Evolutionary conservation across 2,329 filamentous ascomycete genomes (phyloP).

Genomic region (Phialocephala sp.): DNA sequence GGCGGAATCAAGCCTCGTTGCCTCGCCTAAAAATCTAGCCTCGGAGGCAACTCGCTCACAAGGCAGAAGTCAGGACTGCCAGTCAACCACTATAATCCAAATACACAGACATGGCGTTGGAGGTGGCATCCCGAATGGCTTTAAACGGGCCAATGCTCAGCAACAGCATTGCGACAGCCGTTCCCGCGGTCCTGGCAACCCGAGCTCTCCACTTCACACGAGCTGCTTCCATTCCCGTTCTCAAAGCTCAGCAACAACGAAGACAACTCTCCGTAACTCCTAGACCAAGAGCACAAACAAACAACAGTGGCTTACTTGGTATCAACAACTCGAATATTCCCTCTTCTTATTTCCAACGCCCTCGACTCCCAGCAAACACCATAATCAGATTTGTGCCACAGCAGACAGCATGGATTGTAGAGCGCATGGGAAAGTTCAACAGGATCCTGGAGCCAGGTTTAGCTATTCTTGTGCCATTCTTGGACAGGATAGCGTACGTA

Average conservation of each 20-base stretch:
- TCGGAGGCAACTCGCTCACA: slow-evolving; percentile 9
- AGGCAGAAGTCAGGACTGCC: slow-evolving; percentile 10
- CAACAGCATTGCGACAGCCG: slow-evolving; percentile 26
- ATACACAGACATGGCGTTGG: slow-evolving; percentile 31
- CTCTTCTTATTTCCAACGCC: slow-evolving; percentile 80
- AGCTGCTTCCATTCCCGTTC: slow-evolving; percentile 32
- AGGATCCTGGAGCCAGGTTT: slow-evolving; percentile 91
- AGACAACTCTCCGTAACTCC: slow-evolving; percentile 39
- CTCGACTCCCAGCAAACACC: slow-evolving; percentile 86
- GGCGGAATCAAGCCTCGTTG: slow-evolving; percentile 19
- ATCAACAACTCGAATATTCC: slow-evolving; percentile 51
- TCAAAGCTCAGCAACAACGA: slow-evolving; percentile 33
- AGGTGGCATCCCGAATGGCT: slow-evolving; percentile 34
- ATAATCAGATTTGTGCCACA: slow-evolving; percentile 97
- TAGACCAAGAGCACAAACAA: slow-evolving; percentile 31
- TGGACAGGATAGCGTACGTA: slow-evolving; percentile 97
- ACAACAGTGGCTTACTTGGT: slow-evolving; percentile 39
- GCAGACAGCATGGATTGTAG: slow-evolving; percentile 98
- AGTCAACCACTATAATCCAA: slow-evolving; percentile 17
- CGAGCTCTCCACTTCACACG: slow-evolving; percentile 30
- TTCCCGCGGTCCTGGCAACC: slow-evolving; percentile 26
- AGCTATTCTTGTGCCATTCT: slow-evolving; percentile 84
- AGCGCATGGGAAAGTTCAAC: slow-evolving; percentile 98
- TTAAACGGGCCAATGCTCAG: slow-evolving; percentile 34
- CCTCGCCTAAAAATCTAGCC: slow-evolving; percentile 34